Conservation (phyloP, 1,284 basidiomycete species). For the Sphagnurus paluster region DNA sequence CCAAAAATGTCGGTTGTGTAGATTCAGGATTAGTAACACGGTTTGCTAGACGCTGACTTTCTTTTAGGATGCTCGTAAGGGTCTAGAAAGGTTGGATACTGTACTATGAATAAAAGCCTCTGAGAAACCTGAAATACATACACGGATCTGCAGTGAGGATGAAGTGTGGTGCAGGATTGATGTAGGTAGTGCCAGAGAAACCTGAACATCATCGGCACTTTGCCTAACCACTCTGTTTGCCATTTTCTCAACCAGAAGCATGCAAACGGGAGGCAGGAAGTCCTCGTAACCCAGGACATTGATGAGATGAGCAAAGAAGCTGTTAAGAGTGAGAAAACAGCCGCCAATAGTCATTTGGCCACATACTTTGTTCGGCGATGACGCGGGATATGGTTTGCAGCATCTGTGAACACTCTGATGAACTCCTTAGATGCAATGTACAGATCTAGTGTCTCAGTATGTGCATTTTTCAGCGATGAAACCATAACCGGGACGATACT, state of each 20-base stretch:
- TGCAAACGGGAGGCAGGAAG: constrained; percentile 83
- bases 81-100: constrained; percentile 43
- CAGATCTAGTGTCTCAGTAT: constrained; percentile 56
- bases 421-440: constrained; percentile 72
- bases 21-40: constrained; percentile 43
- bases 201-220: constrained; percentile 56
- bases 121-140: constrained; percentile 36
- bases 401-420: constrained; percentile 87
- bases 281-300: constrained; percentile 81
- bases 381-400: constrained; percentile 82
- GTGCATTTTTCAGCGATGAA: constrained; percentile 63
- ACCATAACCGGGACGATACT: constrained; percentile 94
- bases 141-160: constrained; percentile 53
- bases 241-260: constrained; percentile 85
- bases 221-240: constrained; percentile 73
- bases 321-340: constrained; percentile 26
- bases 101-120: constrained; percentile 7
- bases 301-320: constrained; percentile 92
- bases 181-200: constrained; percentile 66
- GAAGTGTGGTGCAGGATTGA: constrained; percentile 64
- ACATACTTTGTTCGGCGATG: constrained; percentile 82
- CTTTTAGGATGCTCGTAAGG: constrained; percentile 65
- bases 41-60: constrained; percentile 61
- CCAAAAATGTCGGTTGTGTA: constrained; percentile 52
- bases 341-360: neutral